These are phyloP conservation scores for Coniophora puteana DNA, from an alignment of 1,284 basidiomycete genomes.

Conservation along the genomic window DNA sequence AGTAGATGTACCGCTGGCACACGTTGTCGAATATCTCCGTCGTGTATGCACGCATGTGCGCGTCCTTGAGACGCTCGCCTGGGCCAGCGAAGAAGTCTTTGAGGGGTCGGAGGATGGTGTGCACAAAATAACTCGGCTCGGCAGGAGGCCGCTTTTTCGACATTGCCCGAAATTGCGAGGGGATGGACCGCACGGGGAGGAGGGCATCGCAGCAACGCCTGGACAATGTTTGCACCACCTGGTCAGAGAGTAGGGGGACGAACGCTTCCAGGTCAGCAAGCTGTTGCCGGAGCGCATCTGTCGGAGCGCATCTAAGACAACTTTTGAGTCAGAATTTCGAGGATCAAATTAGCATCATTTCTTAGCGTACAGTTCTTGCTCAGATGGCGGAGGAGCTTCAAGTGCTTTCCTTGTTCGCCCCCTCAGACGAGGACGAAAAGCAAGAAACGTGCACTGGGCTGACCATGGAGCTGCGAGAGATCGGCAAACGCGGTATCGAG, in stretches of 20 bases:
- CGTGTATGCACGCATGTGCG: slow-evolving; percentile 52
- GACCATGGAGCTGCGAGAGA: slow-evolving; percentile 50
- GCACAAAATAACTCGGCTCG: slow-evolving; percentile 84
- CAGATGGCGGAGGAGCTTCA: too few relatives aligned
- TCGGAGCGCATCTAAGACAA: slow-evolving; percentile 1
- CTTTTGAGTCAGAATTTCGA: slow-evolving; percentile 2
- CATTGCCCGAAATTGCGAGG: slow-evolving; percentile 82
- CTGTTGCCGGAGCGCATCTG: slow-evolving; percentile 57
- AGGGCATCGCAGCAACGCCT: slow-evolving; percentile 83
- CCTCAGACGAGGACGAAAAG: too few relatives aligned
- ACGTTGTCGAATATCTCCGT: slow-evolving; percentile 73
- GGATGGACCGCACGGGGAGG: slow-evolving; percentile 83
- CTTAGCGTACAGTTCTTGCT: background rate
- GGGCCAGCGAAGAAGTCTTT: slow-evolving; percentile 70
- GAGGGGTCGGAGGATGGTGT: slow-evolving; percentile 79
- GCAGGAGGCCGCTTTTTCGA: slow-evolving; percentile 66
- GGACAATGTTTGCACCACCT: slow-evolving; percentile 71
- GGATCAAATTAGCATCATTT: background rate
- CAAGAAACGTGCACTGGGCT: too few relatives aligned
- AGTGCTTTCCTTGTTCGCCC: too few relatives aligned
- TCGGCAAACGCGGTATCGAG: slow-evolving; percentile 58
- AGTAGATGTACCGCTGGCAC: slow-evolving; percentile 61
- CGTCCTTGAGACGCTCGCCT: slow-evolving; percentile 54
- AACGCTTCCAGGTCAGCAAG: slow-evolving; percentile 46
- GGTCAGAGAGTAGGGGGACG: slow-evolving; percentile 52